Percentiles rank a stretch among this genome's conserved stretches.
Conservation (phyloP, 2,329 filamentous ascomycete genomes). For the Mycosphaerella sp. region DNA sequence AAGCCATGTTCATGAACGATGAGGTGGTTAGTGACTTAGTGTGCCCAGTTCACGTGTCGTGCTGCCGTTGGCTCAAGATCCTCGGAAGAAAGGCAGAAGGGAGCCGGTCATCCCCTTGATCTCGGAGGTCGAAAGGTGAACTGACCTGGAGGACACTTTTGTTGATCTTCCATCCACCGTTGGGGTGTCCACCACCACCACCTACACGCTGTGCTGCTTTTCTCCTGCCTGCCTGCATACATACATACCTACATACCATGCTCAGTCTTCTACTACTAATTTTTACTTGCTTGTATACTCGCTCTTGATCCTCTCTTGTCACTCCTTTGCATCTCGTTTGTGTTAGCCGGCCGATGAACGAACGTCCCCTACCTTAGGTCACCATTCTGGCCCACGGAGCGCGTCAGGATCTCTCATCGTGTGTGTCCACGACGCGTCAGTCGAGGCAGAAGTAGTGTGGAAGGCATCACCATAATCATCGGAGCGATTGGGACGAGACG, state of each 20-base stretch:
- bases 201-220: not conserved
- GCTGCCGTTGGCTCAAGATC: slow-evolving; percentile 2
- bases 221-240: not conserved
- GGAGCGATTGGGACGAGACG: slow-evolving; percentile 12
- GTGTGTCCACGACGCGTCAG: slow-evolving; percentile 7
- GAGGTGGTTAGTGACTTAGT: not conserved
- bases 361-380: not conserved
- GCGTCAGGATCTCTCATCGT: slow-evolving; percentile 6
- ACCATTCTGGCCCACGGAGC: not conserved
- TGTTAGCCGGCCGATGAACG: slow-evolving; percentile 4
- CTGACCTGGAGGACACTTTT: not conserved
- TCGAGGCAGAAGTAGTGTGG: not conserved
- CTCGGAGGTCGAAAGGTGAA: not conserved
- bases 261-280: not conserved
- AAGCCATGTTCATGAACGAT: not conserved
- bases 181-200: not conserved
- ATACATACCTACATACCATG: not conserved
- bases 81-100: not conserved
- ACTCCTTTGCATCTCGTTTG: slow-evolving; percentile 14
- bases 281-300: not conserved
- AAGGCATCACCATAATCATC: not conserved
- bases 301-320: slow-evolving; percentile 8
- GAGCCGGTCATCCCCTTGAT: slow-evolving; percentile 1
- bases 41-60: slow-evolving; percentile 4
- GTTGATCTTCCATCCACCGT: not conserved